phyloP scores from a whole-genome alignment of 257 asterid species.

The Coffea eugenioides region DNA sequence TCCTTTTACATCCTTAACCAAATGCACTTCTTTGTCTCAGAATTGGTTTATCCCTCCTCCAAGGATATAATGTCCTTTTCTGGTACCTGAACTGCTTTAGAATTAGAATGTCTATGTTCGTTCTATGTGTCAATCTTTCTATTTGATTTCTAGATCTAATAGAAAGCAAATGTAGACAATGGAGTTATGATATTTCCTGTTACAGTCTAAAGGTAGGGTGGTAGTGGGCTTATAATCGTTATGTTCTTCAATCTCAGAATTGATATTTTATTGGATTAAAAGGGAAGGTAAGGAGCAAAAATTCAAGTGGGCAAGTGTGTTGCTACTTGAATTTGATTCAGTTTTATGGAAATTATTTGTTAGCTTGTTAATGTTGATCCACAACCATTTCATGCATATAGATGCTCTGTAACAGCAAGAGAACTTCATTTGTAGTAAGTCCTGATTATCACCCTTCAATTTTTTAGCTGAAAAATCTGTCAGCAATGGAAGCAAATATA shows the following conservation, averaged over 20 bases:
- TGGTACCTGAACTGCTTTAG: not conserved
- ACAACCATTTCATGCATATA: not conserved
- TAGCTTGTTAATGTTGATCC: not conserved
- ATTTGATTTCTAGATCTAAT: not conserved
- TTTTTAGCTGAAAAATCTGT: slow-evolving; percentile 79
- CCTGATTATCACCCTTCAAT: slow-evolving; percentile 16
- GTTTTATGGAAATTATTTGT: not conserved
- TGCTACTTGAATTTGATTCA: not conserved
- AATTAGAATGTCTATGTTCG: no score
- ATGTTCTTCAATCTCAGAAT: not conserved
- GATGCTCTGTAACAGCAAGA: not conserved
- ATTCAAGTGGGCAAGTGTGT: not conserved
- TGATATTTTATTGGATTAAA: no score
- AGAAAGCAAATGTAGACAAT: not conserved
- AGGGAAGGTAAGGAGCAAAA: not conserved
- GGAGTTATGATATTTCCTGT: not conserved
- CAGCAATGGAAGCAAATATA: slow-evolving; percentile 96
- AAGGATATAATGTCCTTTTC: not conserved
- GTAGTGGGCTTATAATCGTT: not conserved
- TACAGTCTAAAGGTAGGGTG: not conserved
- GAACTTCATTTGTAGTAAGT: not conserved
- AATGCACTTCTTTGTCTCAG: not conserved
- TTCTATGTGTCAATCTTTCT: not conserved
- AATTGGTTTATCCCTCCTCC: not conserved
- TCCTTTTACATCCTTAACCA: not conserved